These are phyloP conservation scores for Cryptococcus jaspeensis DNA, from an alignment of 1,284 basidiomycete genomes.

Conservation along the genomic window DNA sequence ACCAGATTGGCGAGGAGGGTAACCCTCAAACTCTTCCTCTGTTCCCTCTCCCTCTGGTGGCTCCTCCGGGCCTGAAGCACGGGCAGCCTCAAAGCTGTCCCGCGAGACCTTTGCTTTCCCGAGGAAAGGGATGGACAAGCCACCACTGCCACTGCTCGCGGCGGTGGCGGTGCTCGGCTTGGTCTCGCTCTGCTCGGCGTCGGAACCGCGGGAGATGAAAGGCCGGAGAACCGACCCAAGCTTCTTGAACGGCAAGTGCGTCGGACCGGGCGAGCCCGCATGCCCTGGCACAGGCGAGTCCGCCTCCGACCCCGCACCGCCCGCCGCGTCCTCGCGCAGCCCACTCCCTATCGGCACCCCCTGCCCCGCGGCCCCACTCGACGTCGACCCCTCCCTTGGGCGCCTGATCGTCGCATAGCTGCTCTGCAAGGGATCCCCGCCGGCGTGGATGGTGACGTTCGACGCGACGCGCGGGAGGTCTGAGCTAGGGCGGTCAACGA, in stretches of 20 bases:
- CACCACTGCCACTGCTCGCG: not conserved
- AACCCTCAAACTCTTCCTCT: constrained; percentile 27
- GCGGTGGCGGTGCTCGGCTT: not conserved
- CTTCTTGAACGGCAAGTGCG: constrained; percentile 32
- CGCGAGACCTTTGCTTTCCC: constrained; percentile 14
- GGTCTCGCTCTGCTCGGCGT: not conserved
- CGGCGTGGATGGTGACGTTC: constrained; percentile 5
- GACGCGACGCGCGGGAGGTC: constrained; percentile 35
- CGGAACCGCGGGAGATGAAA: constrained; percentile 16
- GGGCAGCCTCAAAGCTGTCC: constrained; percentile 24
- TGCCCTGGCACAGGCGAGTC: constrained; percentile 23
- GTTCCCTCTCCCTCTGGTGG: constrained; percentile 8
- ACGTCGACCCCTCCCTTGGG: not conserved
- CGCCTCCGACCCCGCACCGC: not conserved
- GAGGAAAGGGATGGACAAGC: constrained; percentile 14
- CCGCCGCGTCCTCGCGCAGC: too few species aligned
- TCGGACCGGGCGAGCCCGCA: not conserved
- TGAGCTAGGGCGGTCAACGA: constrained; percentile 57
- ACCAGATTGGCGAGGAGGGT: constrained; percentile 41
- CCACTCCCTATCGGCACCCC: too few species aligned
- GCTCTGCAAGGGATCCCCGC: constrained; percentile 12
- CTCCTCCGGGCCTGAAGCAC: constrained; percentile 9
- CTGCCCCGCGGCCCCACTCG: not conserved
- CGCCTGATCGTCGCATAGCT: constrained; percentile 20
- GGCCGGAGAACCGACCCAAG: constrained; percentile 36